Conservation (phyloP, 2,329 filamentous ascomycete genomes). For the Xylaria sp. region DNA sequence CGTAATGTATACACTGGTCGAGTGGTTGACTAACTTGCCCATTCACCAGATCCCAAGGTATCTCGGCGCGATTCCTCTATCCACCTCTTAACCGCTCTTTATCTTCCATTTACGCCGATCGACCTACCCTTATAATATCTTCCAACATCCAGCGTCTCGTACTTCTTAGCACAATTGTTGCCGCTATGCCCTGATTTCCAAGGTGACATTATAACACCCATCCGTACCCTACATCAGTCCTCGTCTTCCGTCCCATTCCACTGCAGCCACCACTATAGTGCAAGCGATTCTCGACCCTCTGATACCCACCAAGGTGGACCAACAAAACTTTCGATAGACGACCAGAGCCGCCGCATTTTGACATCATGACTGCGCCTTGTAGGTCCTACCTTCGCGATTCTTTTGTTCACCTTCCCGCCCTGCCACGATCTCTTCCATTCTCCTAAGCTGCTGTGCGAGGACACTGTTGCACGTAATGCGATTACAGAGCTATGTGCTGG, state of each 20-base stretch:
- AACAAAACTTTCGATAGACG: not conserved
- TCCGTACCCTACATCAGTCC: constrained; percentile 2
- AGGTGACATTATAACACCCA: constrained; percentile 3
- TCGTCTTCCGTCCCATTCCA: not conserved
- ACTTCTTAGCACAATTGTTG: not conserved
- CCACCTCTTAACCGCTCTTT: too few relatives aligned
- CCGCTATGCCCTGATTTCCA: constrained; percentile 17
- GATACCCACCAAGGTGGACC: not conserved
- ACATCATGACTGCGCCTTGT: constrained; percentile 34
- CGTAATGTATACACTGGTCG: too few relatives aligned
- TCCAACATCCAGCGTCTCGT: not conserved
- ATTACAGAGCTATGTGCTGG: not conserved
- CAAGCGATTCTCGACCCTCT: not conserved
- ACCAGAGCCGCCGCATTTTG: constrained; percentile 6
- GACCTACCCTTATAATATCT: too few relatives aligned
- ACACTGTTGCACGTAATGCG: not conserved
- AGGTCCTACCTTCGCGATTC: constrained; percentile 9
- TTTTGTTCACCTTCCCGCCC: too few relatives aligned
- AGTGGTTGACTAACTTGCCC: too few relatives aligned
- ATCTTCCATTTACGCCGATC: too few relatives aligned
- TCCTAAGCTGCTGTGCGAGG: not conserved
- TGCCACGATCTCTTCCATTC: too few relatives aligned
- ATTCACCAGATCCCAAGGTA: too few relatives aligned
- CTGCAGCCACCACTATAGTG: not conserved
- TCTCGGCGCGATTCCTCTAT: too few relatives aligned